A percentile compares a stretch with the other conserved stretches of the same genome.
phyloP scores from a whole-genome alignment of 1,284 basidiomycete species.

The Puccinia triticina region DNA sequence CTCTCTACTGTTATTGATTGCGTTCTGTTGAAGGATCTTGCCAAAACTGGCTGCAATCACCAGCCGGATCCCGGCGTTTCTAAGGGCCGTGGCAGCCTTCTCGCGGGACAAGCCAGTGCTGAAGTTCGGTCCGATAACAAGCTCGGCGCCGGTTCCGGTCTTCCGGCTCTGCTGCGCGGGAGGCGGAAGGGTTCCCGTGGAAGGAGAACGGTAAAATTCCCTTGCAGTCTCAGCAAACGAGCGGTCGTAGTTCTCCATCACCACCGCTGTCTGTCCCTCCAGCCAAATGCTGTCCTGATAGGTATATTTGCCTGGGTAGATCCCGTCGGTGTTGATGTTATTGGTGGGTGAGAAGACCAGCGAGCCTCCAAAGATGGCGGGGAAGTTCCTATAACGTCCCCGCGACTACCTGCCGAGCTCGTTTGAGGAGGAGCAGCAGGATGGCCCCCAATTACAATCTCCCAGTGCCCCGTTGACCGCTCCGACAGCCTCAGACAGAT shows the following conservation, averaged over 20 bases:
- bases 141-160: constrained; percentile 68
- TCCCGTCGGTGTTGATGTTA: constrained; percentile 96
- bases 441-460: no score
- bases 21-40: constrained; percentile 98
- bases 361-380: constrained; percentile 76
- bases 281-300: constrained; percentile 98
- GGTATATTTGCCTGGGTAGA: constrained; percentile 99
- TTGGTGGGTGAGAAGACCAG: constrained; percentile 93
- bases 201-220: constrained; percentile 63
- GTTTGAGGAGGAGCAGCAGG: no score
- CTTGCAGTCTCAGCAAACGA: constrained; percentile 77
- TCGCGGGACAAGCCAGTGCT: constrained; percentile 98
- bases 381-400: no score
- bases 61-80: constrained; percentile 86
- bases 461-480: no score
- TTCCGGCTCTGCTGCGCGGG: constrained; percentile 54
- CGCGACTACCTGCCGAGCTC: no score
- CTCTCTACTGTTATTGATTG: constrained; percentile 87
- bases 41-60: constrained; percentile 96
- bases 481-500: no score
- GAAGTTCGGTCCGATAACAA: constrained; percentile 96
- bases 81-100: constrained; percentile 96
- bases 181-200: constrained; percentile 54
- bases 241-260: constrained; percentile 95
- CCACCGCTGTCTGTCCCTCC: constrained; percentile 89